Percentiles rank a stretch among this genome's conserved stretches.
phyloP scores from a whole-genome alignment of 139 green algal genomes.

The Limnomonas spitsbergensis region DNA sequence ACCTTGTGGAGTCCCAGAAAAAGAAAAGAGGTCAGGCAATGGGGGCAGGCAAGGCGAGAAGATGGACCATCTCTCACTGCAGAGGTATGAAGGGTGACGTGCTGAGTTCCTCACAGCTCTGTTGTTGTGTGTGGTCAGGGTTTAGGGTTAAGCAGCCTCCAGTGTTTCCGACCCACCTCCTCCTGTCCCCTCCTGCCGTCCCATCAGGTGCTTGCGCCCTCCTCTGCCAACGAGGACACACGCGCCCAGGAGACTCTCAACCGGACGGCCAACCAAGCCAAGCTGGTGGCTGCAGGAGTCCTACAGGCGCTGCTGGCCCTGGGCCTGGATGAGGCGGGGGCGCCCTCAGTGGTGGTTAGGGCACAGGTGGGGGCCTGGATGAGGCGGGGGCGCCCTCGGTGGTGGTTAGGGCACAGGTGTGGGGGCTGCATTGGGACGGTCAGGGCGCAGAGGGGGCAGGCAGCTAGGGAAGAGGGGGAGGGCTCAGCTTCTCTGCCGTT shows the following conservation, averaged over 20 bases:
- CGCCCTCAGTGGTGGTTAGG: conserved; percentile 36
- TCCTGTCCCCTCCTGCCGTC: neutral
- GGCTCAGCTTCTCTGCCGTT: too few species aligned
- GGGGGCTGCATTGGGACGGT: neutral
- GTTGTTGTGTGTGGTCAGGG: neutral
- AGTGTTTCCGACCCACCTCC: neutral
- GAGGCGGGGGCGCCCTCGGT: conserved; percentile 31
- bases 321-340: conserved; percentile 26
- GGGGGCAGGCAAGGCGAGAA: too few species aligned
- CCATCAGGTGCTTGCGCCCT: neutral
- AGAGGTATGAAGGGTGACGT: too few species aligned
- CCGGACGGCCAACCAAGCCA: conserved; percentile 44
- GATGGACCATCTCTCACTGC: too few species aligned
- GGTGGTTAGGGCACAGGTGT: conserved; percentile 45
- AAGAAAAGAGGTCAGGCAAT: too few species aligned
- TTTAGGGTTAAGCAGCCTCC: neutral
- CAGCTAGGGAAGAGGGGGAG: too few species aligned
- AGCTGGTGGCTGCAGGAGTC: conserved; percentile 36
- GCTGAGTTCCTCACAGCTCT: too few species aligned
- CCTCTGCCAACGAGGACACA: neutral
- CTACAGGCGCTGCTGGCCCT: conserved; percentile 39
- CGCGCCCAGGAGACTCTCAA: conserved; percentile 27
- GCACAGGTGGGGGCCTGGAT: conserved; percentile 37
- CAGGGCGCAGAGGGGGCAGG: too few species aligned
- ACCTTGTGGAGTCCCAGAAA: too few species aligned